Evolutionary conservation across 257 asterid species (phyloP), one percentile per base, ranked within the genome.

Genomic region (Agastache rugosa): DNA sequence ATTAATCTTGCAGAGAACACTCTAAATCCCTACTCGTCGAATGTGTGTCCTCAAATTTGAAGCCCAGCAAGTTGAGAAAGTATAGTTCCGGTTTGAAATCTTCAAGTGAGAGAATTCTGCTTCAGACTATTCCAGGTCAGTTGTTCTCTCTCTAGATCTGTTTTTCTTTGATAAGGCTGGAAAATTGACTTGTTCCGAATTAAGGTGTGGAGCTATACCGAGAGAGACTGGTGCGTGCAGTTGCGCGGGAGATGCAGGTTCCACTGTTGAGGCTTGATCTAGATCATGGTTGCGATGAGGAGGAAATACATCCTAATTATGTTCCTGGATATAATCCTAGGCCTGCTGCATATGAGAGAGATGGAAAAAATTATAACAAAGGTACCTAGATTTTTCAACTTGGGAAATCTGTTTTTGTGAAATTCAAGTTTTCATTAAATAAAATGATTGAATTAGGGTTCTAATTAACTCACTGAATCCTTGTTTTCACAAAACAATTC

Each of bases 221-320:
- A 53, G 98, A 92, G 77, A 88, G 98, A 87, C 60, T 92, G 83
- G 93, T 92, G 78, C 82, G 87, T 65, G 93, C 96, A 53, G 85
- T 92, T 67, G 97, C 97, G 20, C 76, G 81, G 69, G 96, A 85
- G 48, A 83, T 92, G 55, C 82, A 82, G 74, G 96, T 90, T 70
- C 96, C 96, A 25, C 19, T 92, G 50, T 72, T 90, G 86, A 80
- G 83, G 80, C 93, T 92, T 58, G 93, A 92, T 3, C 7, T 12
- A 11, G 53, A 14, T 12, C 7, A 45, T 45, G 53, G n/a, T 15
- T 15, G n/a, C 5, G 53, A 45, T 2, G 15, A 3, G 11, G 15
- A 44, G 5, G 16, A 44, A 11, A 11, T n/a, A n/a, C n/a, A 44
- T 1, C 0, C 2, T 14, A 10, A 42, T 14, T 16, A 44, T 1